Percentiles rank a stretch among this genome's conserved stretches.
phyloP scores from a whole-genome alignment of 805 yeast species.

The Ogataea saltuana region DNA sequence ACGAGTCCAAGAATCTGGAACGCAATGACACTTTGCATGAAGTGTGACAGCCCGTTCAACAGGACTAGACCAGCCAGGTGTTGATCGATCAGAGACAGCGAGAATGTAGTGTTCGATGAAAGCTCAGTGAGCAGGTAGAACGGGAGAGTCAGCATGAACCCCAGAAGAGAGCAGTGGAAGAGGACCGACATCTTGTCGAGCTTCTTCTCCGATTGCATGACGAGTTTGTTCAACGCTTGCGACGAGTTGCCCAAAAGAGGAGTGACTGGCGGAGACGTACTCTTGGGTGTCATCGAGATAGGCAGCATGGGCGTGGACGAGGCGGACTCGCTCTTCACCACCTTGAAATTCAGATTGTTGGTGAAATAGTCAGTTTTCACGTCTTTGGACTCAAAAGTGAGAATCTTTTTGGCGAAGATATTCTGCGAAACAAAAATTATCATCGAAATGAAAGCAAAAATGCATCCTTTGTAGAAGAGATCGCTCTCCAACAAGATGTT shows the following conservation, averaged over 20 bases:
- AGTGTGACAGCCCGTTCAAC: conserved; percentile 70
- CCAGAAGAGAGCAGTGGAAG: conserved; percentile 69
- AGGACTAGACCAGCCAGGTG: conserved; percentile 42
- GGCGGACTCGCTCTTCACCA: conserved; percentile 36
- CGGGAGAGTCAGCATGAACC: conserved; percentile 67
- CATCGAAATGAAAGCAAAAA: conserved; percentile 57
- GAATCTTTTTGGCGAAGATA: conserved; percentile 72
- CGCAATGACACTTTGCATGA: conserved; percentile 70
- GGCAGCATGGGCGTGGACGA: conserved; percentile 38
- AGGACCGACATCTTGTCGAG: conserved; percentile 71
- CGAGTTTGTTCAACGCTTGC: conserved; percentile 26
- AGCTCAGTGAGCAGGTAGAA: conserved; percentile 61
- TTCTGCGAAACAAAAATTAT: conserved; percentile 75
- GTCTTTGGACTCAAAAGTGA: conserved; percentile 47
- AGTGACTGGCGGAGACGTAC: conserved; percentile 28
- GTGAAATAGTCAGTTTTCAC: conserved; percentile 30
- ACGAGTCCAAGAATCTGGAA: conserved; percentile 72
- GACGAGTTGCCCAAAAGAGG: conserved; percentile 29
- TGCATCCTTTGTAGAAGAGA: conserved; percentile 42
- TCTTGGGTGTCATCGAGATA: conserved; percentile 31
- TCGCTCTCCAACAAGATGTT: conserved; percentile 26
- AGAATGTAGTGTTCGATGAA: conserved; percentile 34
- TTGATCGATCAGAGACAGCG: conserved; percentile 32
- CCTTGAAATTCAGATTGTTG: conserved; percentile 29
- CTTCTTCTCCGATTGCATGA: conserved; percentile 38